Base-by-base conservation (phyloP, 202 grass and related monocot species). In the Dendrocalamus latiflorus region DNA sequence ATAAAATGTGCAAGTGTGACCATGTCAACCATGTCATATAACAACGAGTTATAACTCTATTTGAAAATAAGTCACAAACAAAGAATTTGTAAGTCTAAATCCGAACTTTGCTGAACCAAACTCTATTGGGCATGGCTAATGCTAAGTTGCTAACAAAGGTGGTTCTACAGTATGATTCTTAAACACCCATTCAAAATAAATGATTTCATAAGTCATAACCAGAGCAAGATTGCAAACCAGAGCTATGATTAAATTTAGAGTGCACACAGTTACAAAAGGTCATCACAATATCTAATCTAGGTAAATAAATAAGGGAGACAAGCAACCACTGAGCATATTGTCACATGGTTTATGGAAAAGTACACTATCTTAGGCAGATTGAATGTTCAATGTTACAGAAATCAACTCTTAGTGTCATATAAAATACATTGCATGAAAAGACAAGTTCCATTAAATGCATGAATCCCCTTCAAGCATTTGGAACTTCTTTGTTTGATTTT, bases 1-100 rank as follows among this genome's bases (percentile, higher is more conserved):
- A 87, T 68, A 88, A 41, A 78, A 83, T 82, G 68, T 48, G 70
- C 53, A 82, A 69, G 71, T 78, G 36, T 86, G 59, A 90, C 9
- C 33, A 34, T 30, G 30, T 30, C 30, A 30, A 30, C 30, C 2
- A 34, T 79, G 36, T 24, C 42, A 82, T 59, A 83, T 81, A 76
- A 8, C n/a, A 58, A 74, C 37, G 45, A 37, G 22, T 79, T 74
- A 79, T 36, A 54, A 61, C n/a, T 73, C 18, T 86, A 83, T 61
- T 42, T 62, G 1, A 0, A 75, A 83, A 80, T 30, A 81, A 81
- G 22, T 18, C 43, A 80, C 41, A 58, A 61, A 12, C 69, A 55
- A 53, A 45, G 2, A 21, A 79, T 7, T 56, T 74, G 49, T 13
- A 38, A 25, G 15, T 74, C 16, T 26, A 86, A 75, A 74, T 67